A percentile compares a stretch with the other conserved stretches of the same genome.
These are phyloP conservation scores for Pholiota conissans DNA, from an alignment of 768 basidiomycete species.

Conservation along the genomic window DNA sequence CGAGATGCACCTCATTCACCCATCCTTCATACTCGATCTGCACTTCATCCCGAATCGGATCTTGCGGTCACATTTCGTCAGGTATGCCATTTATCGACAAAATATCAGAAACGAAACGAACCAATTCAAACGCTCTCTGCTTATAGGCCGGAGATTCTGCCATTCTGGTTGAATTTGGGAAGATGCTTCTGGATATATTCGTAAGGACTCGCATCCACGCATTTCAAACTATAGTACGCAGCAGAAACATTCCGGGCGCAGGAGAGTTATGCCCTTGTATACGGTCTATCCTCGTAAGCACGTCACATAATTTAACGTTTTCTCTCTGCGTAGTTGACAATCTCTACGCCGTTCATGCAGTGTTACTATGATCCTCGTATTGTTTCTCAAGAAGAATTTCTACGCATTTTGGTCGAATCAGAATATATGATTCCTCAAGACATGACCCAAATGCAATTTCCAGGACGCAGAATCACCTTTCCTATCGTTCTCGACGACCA, in stretches of 20 bases:
- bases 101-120: too few relatives aligned
- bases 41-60: slow-evolving; percentile 1
- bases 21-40: background rate
- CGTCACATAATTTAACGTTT: too few relatives aligned
- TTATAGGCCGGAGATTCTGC: slow-evolving; percentile 60
- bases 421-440: slow-evolving; percentile 40
- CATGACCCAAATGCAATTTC: slow-evolving; percentile 41
- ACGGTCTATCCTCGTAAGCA: slow-evolving; percentile 54
- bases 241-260: slow-evolving; percentile 33
- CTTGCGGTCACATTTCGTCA: slow-evolving; percentile 51
- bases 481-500: slow-evolving; percentile 65
- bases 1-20: background rate
- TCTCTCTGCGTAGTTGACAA: background rate
- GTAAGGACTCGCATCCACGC: slow-evolving; percentile 60
- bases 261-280: slow-evolving; percentile 50
- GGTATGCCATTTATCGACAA: slow-evolving; percentile 29
- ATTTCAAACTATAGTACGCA: slow-evolving; percentile 41
- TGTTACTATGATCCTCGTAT: slow-evolving; percentile 47
- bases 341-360: slow-evolving; percentile 23
- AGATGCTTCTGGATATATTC: slow-evolving; percentile 50
- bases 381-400: slow-evolving; percentile 42
- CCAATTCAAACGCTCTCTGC: too few relatives aligned
- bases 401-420: slow-evolving; percentile 38
- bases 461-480: slow-evolving; percentile 54
- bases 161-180: slow-evolving; percentile 64